These are phyloP conservation scores for Fusarium sp. DNA, from an alignment of 2,329 filamentous ascomycete genomes.

Conservation along the genomic window DNA sequence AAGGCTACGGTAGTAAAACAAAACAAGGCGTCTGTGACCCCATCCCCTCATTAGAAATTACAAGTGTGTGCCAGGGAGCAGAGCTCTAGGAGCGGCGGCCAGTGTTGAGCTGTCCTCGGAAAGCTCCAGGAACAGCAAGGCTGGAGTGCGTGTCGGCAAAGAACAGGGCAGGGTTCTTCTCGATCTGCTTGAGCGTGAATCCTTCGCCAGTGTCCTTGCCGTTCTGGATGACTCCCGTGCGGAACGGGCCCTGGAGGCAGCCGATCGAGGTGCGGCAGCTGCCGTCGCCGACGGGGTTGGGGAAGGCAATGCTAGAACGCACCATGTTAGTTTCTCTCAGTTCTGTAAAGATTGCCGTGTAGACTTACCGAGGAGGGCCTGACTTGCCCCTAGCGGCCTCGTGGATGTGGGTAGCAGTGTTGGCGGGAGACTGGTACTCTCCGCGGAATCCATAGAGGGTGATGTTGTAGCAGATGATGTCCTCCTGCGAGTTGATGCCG, in stretches of 20 bases:
- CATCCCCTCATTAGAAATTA: not conserved
- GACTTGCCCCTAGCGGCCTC: constrained; percentile 57
- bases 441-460: constrained; percentile 61
- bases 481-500: constrained; percentile 61
- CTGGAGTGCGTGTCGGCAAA: constrained; percentile 66
- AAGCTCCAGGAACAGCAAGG: constrained; percentile 61
- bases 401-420: constrained; percentile 68
- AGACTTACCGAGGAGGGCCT: constrained; percentile 60
- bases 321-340: not conserved
- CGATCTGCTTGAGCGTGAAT: constrained; percentile 63
- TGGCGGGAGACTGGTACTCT: constrained; percentile 61
- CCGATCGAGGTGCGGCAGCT: constrained; percentile 54
- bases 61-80: not conserved
- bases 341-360: not conserved
- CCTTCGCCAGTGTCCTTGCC: constrained; percentile 52
- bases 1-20: not conserved
- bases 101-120: constrained; percentile 60
- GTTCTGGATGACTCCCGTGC: constrained; percentile 46
- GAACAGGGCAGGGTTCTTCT: constrained; percentile 62
- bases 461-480: constrained; percentile 63
- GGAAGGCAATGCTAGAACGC: constrained; percentile 56
- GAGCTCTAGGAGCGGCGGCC: constrained; percentile 25
- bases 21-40: not conserved
- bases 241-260: constrained; percentile 53
- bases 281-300: constrained; percentile 58